phyloP scores from a whole-genome alignment of 2,329 filamentous ascomycete species.

The Tolypocladium album region DNA sequence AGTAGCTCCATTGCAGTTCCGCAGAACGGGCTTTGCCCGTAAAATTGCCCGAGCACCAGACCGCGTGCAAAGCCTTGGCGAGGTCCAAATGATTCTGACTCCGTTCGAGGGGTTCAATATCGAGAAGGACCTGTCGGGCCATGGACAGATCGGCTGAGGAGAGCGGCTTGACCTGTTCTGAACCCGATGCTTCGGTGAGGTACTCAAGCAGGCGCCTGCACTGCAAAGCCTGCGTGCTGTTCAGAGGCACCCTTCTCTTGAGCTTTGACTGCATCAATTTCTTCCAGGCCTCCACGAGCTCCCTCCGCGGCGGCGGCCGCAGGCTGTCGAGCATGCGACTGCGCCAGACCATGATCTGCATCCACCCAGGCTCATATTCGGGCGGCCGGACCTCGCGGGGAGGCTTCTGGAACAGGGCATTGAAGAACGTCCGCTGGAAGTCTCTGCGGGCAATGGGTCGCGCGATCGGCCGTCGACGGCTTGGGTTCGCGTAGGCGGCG shows the following conservation, averaged over 20 bases:
- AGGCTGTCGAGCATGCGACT: slow-evolving; percentile 51
- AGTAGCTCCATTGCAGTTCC: slow-evolving; percentile 17
- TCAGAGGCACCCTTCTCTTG: slow-evolving; percentile 36
- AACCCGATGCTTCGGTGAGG: slow-evolving; percentile 24
- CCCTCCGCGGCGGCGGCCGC: slow-evolving; percentile 51
- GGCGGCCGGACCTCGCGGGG: slow-evolving; percentile 49
- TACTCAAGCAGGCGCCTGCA: slow-evolving; percentile 49
- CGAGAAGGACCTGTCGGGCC: slow-evolving; percentile 32
- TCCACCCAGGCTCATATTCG: slow-evolving; percentile 59
- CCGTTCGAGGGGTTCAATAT: slow-evolving; percentile 29
- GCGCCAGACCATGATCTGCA: slow-evolving; percentile 57
- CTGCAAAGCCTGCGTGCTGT: slow-evolving; percentile 54
- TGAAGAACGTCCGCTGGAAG: slow-evolving; percentile 41
- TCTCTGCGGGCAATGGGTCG: slow-evolving; percentile 10
- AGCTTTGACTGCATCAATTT: slow-evolving; percentile 51
- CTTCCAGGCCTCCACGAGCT: slow-evolving; percentile 54
- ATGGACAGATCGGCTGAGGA: slow-evolving; percentile 29
- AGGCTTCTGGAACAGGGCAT: slow-evolving; percentile 47
- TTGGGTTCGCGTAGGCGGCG: slow-evolving; percentile 17
- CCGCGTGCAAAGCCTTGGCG: slow-evolving; percentile 30
- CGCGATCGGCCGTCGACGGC: slow-evolving; percentile 15
- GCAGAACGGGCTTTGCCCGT: slow-evolving; percentile 7
- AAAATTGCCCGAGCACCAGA: slow-evolving; percentile 9
- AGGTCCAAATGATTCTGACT: slow-evolving; percentile 35
- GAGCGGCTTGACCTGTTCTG: slow-evolving; percentile 18